These are phyloP conservation scores for Pythium apleroticum DNA, from an alignment of 352 stramenopile species.

Conservation along the genomic window DNA sequence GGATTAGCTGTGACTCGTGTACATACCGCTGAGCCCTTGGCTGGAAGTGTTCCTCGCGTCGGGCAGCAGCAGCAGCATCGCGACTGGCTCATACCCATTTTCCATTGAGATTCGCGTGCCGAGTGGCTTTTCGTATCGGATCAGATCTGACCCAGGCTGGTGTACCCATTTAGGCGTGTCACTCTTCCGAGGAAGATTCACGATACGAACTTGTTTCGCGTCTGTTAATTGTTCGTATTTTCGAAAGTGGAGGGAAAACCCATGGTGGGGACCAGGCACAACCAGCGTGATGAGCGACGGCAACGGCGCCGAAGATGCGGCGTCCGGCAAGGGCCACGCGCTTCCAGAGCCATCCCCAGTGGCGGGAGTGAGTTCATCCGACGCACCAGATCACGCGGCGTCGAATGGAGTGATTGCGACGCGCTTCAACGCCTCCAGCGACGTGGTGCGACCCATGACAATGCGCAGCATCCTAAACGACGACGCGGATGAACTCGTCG, in stretches of 20 bases:
- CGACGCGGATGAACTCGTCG: conserved; percentile 9
- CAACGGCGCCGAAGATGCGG: not conserved
- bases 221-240: conserved; percentile 15
- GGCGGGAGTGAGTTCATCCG: not conserved
- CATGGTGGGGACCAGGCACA: conserved; percentile 13
- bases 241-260: conserved; percentile 22
- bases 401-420: not conserved
- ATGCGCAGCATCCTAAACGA: conserved; percentile 10
- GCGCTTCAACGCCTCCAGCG: not conserved
- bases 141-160: not conserved
- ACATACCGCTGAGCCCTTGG: not conserved
- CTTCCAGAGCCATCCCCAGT: not conserved
- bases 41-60: not conserved
- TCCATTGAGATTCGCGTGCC: not conserved
- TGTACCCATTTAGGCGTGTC: not conserved
- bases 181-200: conserved; percentile 6
- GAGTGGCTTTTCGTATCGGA: not conserved
- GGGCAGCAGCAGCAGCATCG: conserved; percentile 23
- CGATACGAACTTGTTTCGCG: conserved; percentile 5
- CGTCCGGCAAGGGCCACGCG: not conserved
- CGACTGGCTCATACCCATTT: conserved; percentile 12
- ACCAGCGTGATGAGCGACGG: conserved; percentile 9
- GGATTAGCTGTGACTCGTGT: no score
- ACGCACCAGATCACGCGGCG: not conserved
- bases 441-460: not conserved